Conservation (phyloP, 257 asterid genomes). For the Misopates orontium region DNA sequence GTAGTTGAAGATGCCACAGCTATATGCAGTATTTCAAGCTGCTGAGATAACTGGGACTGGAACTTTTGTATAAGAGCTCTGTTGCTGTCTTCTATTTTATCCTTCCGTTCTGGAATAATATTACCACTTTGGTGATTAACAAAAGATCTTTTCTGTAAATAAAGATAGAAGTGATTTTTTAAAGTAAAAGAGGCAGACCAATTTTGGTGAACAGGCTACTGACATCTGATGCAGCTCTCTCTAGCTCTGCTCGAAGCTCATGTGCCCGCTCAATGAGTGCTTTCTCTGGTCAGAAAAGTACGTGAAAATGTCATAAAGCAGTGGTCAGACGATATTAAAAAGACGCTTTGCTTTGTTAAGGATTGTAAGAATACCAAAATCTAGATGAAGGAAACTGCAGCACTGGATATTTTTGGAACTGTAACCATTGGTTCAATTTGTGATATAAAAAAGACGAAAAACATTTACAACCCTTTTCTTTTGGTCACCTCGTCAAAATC, state of each 20-base stretch:
- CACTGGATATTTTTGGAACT: too few species aligned
- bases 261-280: slow-evolving; percentile 84
- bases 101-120: slow-evolving; percentile 77
- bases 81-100: slow-evolving; percentile 87
- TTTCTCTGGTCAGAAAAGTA: slow-evolving; percentile 60
- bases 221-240: slow-evolving; percentile 85
- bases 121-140: slow-evolving; percentile 16
- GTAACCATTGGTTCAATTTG: too few species aligned
- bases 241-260: slow-evolving; percentile 91
- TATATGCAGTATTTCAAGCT: slow-evolving; percentile 84
- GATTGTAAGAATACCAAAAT: too few species aligned
- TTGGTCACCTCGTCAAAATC: too few species aligned
- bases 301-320: slow-evolving; percentile 14
- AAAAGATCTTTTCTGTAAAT: neutral
- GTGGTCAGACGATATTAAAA: neutral
- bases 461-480: too few species aligned
- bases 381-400: too few species aligned
- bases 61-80: slow-evolving; percentile 72
- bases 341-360: too few species aligned
- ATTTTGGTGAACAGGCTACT: slow-evolving; percentile 84
- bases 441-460: too few species aligned
- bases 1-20: slow-evolving; percentile 82
- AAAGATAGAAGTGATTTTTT: slow-evolving; percentile 12
- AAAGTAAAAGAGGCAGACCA: slow-evolving; percentile 52
- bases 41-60: slow-evolving; percentile 80